These are phyloP conservation scores for Fraxinus nigra DNA, from an alignment of 305 asterid species.

Conservation along the genomic window DNA sequence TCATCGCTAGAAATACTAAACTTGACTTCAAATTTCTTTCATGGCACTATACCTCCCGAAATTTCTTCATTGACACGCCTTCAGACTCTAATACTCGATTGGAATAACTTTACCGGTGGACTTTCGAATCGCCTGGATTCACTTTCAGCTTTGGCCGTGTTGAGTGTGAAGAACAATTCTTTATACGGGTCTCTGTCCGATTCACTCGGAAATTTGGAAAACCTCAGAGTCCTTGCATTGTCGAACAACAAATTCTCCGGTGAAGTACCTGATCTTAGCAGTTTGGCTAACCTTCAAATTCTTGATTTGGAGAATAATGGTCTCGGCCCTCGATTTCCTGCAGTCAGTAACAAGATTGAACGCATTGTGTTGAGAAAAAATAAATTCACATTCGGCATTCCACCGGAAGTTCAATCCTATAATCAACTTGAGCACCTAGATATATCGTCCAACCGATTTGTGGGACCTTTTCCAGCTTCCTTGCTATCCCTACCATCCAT, in stretches of 20 bases:
- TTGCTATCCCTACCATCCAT: slow-evolving; percentile 67
- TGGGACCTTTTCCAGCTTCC: slow-evolving; percentile 76
- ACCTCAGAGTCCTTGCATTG: slow-evolving; percentile 62
- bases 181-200: slow-evolving; percentile 58
- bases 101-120: slow-evolving; percentile 61
- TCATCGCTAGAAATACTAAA: slow-evolving; percentile 74
- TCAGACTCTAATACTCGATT: slow-evolving; percentile 64
- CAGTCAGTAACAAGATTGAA: slow-evolving; percentile 44
- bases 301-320: slow-evolving; percentile 58
- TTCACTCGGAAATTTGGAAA: slow-evolving; percentile 45
- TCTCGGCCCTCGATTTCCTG: slow-evolving; percentile 74
- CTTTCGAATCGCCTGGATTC: slow-evolving; percentile 51
- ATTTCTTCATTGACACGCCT: slow-evolving; percentile 51
- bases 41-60: slow-evolving; percentile 46
- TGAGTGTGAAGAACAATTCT: slow-evolving; percentile 61
- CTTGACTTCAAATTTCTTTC: slow-evolving; percentile 68
- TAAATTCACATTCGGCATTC: slow-evolving; percentile 56
- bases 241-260: slow-evolving; percentile 70
- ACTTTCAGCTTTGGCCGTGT: slow-evolving; percentile 59
- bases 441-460: slow-evolving; percentile 66
- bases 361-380: slow-evolving; percentile 58
- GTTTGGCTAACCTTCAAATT: slow-evolving; percentile 65
- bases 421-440: slow-evolving; percentile 58
- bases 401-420: slow-evolving; percentile 56
- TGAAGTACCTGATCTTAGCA: slow-evolving; percentile 70